Evolutionary conservation across 2,329 filamentous ascomycete species (phyloP), one percentile per base, ranked within the genome.

Genomic region (Fusarium sp.): DNA sequence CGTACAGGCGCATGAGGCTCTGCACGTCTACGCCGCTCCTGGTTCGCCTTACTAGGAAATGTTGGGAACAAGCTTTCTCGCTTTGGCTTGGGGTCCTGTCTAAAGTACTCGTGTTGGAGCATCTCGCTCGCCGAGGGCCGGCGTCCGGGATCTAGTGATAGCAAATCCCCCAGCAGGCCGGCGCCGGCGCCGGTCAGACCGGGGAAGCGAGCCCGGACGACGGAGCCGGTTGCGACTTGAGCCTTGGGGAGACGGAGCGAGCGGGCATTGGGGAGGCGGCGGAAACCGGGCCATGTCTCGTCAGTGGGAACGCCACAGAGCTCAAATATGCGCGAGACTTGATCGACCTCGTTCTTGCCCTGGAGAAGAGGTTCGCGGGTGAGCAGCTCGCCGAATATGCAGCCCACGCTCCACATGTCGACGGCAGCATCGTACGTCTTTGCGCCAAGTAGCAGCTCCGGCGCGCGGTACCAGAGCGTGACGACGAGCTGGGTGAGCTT

Each of bases 361-460:
- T 92, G 92, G 1, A 99, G 81, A 2, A 98, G 75, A 0, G 94
- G 92, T 61, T 93, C 88, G 61, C 92, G 90, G 32, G 87, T 88
- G 17, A 98, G 81, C 4, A 99, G 84, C 78, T 99, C 95, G 59
- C 89, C 94, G 72, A 99, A 96, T 71, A 99, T 93, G 77, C 95
- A 98, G 11, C 95, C 95, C 4, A 98, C 80, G 76, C 91, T 96
- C 95, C 95, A 99, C 84, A 98, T 90, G 77, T 98, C 95, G 68
- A 98, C 83, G 58, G 90, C 85, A 1, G 83, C 79, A 56, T 84
- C 88, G 78, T 99, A 99, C 14, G 82, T 83, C 32, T 85, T 84
- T 0, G 91, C 81, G 6, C 95, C 95, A 4, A 98, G 86, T 2
- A 99, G 84, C 10, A 98, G 84, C 76, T 98, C 95, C 0, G 95